Evolutionary conservation across 2,329 filamentous ascomycete species (phyloP), one percentile per base, ranked within the genome.

Genomic region (Pseudogymnoascus sp.): DNA sequence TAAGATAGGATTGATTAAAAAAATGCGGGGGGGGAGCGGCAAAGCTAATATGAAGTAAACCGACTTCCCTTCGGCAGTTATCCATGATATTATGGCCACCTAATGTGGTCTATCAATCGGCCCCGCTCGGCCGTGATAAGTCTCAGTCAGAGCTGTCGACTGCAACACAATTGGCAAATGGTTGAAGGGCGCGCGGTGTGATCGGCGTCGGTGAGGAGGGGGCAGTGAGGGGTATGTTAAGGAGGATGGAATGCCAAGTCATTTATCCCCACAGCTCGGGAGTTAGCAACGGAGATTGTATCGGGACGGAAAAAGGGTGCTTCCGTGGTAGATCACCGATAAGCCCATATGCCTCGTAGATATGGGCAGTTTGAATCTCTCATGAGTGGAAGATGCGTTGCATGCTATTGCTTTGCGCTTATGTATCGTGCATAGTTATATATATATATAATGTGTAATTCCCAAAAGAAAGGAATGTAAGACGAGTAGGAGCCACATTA

Each of bases 11-110:
- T 28, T 18, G 13, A 28, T n/a, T 30, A 13, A 12, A 30, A 23
- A 52, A 30, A 52, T 30, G 45, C 45, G 45, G 45, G 41, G 39
- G 15, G 19, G 26, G 41, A 21, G 7, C n/a, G 19, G 21, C 1
- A 52, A 7, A 4, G 41, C 39, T 26, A 45, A 45, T 45, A 21
- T 45, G 41, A 48, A 48, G 41, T 15, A 26, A 28, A 15, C 4
- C 21, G 41, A 30, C 45, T 30, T 19, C 23, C n/a, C 45, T 52
- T 52, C 45, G 45, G 45, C 23, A 52, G 45, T 52, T 52, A n/a
- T n/a, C n/a, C 26, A 52, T 52, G 45, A 30, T 52, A 18, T 48
- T 23, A 48, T 52, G 26, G 10, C 26, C 23, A 7, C n/a, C n/a
- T 18, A 52, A 30, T 52, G n/a, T 13, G 45, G 18, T 18, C 45